These are phyloP conservation scores for Backusella mclennaniae DNA, from an alignment of 192 early-diverging fungal species.

Conservation along the genomic window DNA sequence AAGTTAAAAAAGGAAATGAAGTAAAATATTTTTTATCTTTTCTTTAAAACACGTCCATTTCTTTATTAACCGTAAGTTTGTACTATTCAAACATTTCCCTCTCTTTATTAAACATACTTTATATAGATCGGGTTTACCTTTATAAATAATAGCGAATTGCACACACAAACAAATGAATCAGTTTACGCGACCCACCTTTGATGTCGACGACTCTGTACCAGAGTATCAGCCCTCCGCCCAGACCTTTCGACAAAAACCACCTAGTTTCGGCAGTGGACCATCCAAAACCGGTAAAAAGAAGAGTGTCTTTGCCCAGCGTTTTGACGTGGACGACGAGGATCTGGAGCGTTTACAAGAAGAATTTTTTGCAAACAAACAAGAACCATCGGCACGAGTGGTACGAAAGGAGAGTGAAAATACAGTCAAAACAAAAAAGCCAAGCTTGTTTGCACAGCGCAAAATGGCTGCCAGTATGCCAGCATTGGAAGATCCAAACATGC, in stretches of 20 bases:
- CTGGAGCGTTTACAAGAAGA: conserved; percentile 49
- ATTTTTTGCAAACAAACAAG: conserved; percentile 38
- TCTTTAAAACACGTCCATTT: no score
- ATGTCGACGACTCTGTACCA: neutral
- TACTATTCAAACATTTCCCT: no score
- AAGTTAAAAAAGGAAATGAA: no score
- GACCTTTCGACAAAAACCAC: neutral
- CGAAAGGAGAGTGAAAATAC: conserved; percentile 19
- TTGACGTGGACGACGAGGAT: conserved; percentile 43
- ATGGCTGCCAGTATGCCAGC: neutral
- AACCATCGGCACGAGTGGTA: conserved; percentile 42
- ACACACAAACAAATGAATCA: neutral
- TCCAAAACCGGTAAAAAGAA: neutral
- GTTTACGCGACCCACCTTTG: conserved; percentile 10
- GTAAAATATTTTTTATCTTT: no score
- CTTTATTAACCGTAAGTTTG: no score
- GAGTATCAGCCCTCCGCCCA: neutral
- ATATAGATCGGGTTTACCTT: no score
- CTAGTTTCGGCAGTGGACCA: neutral
- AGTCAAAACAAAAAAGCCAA: conserved; percentile 4
- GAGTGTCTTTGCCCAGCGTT: neutral
- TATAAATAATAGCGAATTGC: no score
- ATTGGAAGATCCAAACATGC: conserved; percentile 10
- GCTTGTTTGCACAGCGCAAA: conserved; percentile 14
- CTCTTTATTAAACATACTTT: no score